Percentiles rank a stretch among this genome's conserved stretches.
Evolutionary conservation across 108 stramenopile species (phyloP).

Genomic region (Parietichytrium sp.): DNA sequence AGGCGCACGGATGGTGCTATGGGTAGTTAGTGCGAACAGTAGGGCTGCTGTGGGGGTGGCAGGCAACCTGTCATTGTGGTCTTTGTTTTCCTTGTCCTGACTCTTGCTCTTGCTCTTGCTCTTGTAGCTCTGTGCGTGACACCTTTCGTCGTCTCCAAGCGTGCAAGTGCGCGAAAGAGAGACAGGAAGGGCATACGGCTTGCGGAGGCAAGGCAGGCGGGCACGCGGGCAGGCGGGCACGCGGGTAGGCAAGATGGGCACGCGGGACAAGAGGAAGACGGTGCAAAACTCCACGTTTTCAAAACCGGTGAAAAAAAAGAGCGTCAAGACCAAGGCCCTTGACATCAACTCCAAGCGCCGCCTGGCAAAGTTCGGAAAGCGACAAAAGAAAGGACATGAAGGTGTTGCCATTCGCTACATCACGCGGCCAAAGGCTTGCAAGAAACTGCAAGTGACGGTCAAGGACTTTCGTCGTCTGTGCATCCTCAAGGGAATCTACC

Average conservation of each 20-base stretch:
- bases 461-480: slow-evolving; percentile 97
- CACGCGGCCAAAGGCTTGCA: slow-evolving; percentile 80
- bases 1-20: no score
- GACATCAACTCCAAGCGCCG: slow-evolving; percentile 83
- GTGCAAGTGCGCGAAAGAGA: neutral
- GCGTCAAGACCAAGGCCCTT: slow-evolving; percentile 21
- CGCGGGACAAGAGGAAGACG: neutral
- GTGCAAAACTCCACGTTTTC: neutral
- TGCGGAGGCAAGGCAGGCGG: neutral
- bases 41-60: no score
- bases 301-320: slow-evolving; percentile 1
- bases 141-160: no score
- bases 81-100: no score
- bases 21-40: no score
- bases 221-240: neutral
- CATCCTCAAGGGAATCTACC: slow-evolving; percentile 98
- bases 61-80: no score
- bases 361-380: slow-evolving; percentile 93
- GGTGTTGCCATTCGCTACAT: slow-evolving; percentile 93
- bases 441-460: slow-evolving; percentile 86
- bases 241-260: neutral
- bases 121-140: no score
- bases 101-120: no score
- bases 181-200: neutral
- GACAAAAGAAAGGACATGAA: slow-evolving; percentile 79